These are phyloP conservation scores for Quercus alba DNA, from an alignment of 306 rosid species.

Conservation along the genomic window DNA sequence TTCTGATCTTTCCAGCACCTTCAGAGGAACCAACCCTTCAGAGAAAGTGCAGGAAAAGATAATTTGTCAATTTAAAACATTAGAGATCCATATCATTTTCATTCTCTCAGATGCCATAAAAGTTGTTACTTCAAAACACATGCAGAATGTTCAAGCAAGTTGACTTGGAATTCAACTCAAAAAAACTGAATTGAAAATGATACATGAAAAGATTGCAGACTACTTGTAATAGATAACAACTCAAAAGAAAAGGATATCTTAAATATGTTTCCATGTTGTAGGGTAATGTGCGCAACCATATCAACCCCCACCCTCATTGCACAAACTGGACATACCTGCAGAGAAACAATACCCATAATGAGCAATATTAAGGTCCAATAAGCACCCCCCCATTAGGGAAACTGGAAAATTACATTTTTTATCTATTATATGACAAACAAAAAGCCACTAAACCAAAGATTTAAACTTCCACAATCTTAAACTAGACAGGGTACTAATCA, in stretches of 20 bases:
- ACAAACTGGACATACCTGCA: constrained; percentile 98
- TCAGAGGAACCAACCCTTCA: neutral
- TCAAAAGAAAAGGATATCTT: constrained; percentile 74
- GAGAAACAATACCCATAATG: constrained; percentile 5
- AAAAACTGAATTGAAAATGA: constrained; percentile 7
- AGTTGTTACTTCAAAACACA: neutral
- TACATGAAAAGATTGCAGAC: neutral
- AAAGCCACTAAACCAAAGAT: neutral
- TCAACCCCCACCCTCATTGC: constrained; percentile 92
- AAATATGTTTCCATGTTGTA: constrained; percentile 90
- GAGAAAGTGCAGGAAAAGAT: neutral
- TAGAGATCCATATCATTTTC: neutral
- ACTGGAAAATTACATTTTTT: neutral
- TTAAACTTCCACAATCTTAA: neutral
- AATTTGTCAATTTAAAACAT: neutral
- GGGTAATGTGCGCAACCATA: constrained; percentile 94
- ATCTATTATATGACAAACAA: neutral
- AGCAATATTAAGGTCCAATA: constrained; percentile 2
- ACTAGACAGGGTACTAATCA: neutral
- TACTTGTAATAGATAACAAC: constrained; percentile 8
- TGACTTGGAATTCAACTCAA: constrained; percentile 1
- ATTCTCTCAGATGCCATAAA: neutral
- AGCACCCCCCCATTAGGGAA: neutral
- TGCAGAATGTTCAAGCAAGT: constrained; percentile 2
- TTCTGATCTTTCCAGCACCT: neutral